phyloP scores from a whole-genome alignment of 2,329 filamentous ascomycete species.

The Leptographium wingfieldii region DNA sequence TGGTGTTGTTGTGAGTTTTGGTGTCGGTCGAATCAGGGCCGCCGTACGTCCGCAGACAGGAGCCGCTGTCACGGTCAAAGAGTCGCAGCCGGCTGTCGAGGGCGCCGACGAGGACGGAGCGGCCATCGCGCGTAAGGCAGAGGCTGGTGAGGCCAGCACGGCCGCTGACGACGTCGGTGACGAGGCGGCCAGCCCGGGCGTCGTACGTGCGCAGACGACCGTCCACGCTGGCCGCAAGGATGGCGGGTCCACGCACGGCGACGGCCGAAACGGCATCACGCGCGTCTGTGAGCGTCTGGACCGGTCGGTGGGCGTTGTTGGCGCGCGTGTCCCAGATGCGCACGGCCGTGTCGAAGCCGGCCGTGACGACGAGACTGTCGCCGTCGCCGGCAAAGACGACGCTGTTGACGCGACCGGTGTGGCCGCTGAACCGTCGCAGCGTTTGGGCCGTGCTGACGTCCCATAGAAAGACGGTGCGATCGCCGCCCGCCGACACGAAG shows the following conservation, averaged over 20 bases:
- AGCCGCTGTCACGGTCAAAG: slow-evolving; percentile 66
- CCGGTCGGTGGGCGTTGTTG: slow-evolving; percentile 39
- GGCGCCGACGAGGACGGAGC: slow-evolving; percentile 59
- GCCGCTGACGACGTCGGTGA: slow-evolving; percentile 54
- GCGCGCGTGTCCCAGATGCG: slow-evolving; percentile 60
- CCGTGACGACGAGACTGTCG: slow-evolving; percentile 60
- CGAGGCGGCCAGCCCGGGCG: slow-evolving; percentile 58
- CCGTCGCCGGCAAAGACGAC: slow-evolving; percentile 67
- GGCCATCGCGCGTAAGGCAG: slow-evolving; percentile 55
- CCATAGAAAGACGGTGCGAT: slow-evolving; percentile 87
- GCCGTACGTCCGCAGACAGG: slow-evolving; percentile 58
- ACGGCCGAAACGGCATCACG: slow-evolving; percentile 51
- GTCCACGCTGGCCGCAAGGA: slow-evolving; percentile 72
- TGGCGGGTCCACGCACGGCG: slow-evolving; percentile 36
- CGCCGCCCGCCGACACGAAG: slow-evolving; percentile 80
- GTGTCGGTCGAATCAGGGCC: background rate
- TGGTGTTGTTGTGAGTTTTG: background rate
- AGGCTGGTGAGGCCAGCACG: slow-evolving; percentile 60
- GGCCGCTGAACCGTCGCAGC: slow-evolving; percentile 58
- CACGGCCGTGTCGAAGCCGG: slow-evolving; percentile 64
- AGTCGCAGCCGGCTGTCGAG: slow-evolving; percentile 68
- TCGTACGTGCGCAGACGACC: slow-evolving; percentile 75
- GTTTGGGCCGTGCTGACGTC: slow-evolving; percentile 76
- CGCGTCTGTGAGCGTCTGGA: slow-evolving; percentile 63
- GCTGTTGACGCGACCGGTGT: slow-evolving; percentile 62